These are phyloP conservation scores for Arabis alpina DNA, from an alignment of 345 rosid genomes.

Conservation along the genomic window DNA sequence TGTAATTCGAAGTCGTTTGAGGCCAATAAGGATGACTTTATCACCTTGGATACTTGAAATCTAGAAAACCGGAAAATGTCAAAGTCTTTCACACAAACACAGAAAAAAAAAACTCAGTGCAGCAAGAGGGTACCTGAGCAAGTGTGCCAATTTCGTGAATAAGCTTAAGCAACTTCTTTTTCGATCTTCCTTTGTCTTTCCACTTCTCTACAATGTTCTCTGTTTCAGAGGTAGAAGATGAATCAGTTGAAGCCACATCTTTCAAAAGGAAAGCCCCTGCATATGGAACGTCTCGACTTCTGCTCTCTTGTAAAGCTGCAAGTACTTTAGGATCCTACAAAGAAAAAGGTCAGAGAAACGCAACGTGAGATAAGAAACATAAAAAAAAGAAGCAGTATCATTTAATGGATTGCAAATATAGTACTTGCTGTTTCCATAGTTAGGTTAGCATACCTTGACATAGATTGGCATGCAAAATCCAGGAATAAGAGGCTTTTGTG, in stretches of 20 bases:
- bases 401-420: too few relatives aligned
- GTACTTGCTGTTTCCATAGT: not conserved
- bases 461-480: conserved; percentile 94
- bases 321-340: conserved; percentile 81
- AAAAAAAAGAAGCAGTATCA: not conserved
- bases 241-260: conserved; percentile 53
- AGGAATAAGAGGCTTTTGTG: conserved; percentile 83
- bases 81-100: not conserved
- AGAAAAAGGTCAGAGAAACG: too few relatives aligned
- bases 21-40: conserved; percentile 84
- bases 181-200: too few relatives aligned
- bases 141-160: conserved; percentile 92
- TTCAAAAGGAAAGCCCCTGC: conserved; percentile 94
- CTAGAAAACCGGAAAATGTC: conserved; percentile 45
- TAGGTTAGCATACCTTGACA: conserved; percentile 65
- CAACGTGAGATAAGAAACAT: too few relatives aligned
- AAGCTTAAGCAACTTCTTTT: conserved; percentile 48
- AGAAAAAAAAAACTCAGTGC: not conserved
- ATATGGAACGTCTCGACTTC: conserved; percentile 86
- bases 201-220: conserved; percentile 56
- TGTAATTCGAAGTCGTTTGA: conserved; percentile 71
- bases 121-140: conserved; percentile 64
- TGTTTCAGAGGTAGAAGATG: conserved; percentile 46
- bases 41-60: conserved; percentile 84
- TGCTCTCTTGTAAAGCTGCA: conserved; percentile 87